Evolutionary conservation across 139 green algal genomes (phyloP).

Genomic region (Zygnema circumcarinatum): DNA sequence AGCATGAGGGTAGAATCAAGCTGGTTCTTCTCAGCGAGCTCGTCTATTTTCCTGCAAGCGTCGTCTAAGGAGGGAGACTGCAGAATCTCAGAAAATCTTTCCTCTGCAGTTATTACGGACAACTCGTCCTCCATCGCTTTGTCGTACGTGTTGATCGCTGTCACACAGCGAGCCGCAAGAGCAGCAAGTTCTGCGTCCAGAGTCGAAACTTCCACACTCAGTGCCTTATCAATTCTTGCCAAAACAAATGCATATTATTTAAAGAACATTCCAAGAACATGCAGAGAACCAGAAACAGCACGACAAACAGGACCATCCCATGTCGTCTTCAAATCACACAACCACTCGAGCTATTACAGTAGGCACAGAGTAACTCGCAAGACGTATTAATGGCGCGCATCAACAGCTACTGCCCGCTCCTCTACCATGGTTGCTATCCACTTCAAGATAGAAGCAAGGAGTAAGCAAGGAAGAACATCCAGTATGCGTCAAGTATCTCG

Average conservation of each 20-base stretch:
- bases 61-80: slow-evolving; percentile 12
- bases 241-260: background rate
- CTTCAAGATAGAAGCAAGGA: too few species aligned
- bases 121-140: slow-evolving; percentile 30
- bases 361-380: too few species aligned
- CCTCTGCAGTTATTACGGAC: slow-evolving; percentile 15
- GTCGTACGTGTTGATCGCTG: slow-evolving; percentile 47
- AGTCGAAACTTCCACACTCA: background rate
- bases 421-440: too few species aligned
- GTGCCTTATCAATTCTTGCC: background rate
- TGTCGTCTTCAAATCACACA: too few species aligned
- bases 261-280: background rate
- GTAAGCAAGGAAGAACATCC: too few species aligned
- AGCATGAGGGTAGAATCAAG: slow-evolving; percentile 82
- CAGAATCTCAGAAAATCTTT: slow-evolving; percentile 57
- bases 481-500: too few species aligned
- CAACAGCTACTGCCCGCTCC: too few species aligned
- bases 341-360: too few species aligned
- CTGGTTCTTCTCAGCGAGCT: slow-evolving; percentile 66
- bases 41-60: slow-evolving; percentile 71
- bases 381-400: too few species aligned
- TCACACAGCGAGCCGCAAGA: slow-evolving; percentile 28
- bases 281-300: background rate
- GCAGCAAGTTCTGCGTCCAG: slow-evolving; percentile 34
- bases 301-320: too few species aligned